phyloP scores from a whole-genome alignment of 148 eudicot genomes.

The Suaeda aralocaspica region DNA sequence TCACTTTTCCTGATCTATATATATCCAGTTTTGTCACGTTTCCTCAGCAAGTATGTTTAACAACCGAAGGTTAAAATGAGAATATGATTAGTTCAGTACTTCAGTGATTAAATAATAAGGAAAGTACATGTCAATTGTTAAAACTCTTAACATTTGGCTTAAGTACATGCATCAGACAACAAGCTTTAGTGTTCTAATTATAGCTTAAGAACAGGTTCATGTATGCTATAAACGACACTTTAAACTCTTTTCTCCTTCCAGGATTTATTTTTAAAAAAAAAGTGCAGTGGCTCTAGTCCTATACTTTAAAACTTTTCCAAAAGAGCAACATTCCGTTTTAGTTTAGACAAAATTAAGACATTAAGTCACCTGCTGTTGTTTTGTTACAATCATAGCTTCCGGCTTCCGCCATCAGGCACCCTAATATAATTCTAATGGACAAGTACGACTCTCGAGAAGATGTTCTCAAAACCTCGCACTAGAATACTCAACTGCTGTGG shows the following conservation, averaged over 20 bases:
- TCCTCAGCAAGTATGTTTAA: constrained; percentile 15
- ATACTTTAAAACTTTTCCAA: constrained; percentile 18
- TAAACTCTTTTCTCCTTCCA: constrained; percentile 16
- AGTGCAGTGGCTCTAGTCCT: constrained; percentile 13
- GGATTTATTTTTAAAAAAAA: constrained; percentile 13
- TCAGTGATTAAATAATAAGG: no score
- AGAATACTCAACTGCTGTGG: constrained; percentile 21
- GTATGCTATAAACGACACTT: constrained; percentile 19
- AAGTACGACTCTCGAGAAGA: constrained; percentile 12
- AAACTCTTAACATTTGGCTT: constrained; percentile 11
- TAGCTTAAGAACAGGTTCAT: constrained; percentile 22
- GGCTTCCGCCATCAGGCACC: constrained; percentile 8
- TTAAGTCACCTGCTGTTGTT: constrained; percentile 29
- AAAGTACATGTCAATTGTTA: not conserved
- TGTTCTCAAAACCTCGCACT: constrained; percentile 9
- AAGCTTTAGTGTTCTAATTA: constrained; percentile 17
- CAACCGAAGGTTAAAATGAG: constrained; percentile 8
- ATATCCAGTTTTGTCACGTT: constrained; percentile 23
- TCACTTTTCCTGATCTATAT: constrained; percentile 23
- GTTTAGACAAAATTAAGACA: constrained; percentile 22
- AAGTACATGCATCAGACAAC: constrained; percentile 17
- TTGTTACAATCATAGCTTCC: constrained; percentile 23
- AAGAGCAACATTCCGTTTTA: constrained; percentile 19
- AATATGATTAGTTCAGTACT: constrained; percentile 21
- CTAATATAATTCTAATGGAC: constrained; percentile 15